phyloP scores from a whole-genome alignment of 108 stramenopile genomes.

The Fragilariopsis cylindrus region DNA sequence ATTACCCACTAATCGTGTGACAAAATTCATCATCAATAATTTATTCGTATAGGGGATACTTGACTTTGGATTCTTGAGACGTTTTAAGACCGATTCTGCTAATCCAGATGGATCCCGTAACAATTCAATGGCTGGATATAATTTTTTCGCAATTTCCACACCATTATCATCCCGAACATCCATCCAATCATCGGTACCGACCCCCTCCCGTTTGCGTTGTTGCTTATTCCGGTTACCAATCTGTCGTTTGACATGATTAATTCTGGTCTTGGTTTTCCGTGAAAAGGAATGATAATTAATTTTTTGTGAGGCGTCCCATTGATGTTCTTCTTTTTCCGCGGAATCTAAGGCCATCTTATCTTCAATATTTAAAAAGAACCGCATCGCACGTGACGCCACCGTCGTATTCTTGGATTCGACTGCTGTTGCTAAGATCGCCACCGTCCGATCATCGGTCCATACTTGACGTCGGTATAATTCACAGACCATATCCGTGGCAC shows the following conservation, averaged over 20 bases:
- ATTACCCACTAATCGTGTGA: conserved; percentile 91
- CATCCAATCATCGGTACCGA: conserved; percentile 47
- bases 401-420: conserved; percentile 52
- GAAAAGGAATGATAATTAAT: conserved; percentile 79
- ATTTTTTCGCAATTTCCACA: conserved; percentile 61
- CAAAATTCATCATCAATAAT: conserved; percentile 95
- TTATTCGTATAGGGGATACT: conserved; percentile 85
- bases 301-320: conserved; percentile 64
- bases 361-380: conserved; percentile 98
- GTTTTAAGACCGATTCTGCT: conserved; percentile 83
- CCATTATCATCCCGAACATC: conserved; percentile 65
- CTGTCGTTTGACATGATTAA: conserved; percentile 56
- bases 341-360: conserved; percentile 90
- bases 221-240: conserved; percentile 62
- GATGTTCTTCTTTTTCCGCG: conserved; percentile 65
- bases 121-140: conserved; percentile 94
- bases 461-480: conserved; percentile 93
- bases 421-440: conserved; percentile 93
- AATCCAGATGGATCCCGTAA: conserved; percentile 95
- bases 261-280: conserved; percentile 70
- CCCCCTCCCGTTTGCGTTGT: conserved; percentile 61
- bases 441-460: conserved; percentile 95
- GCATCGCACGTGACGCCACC: conserved; percentile 75
- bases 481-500: conserved; percentile 89
- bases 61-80: conserved; percentile 51